phyloP scores from a whole-genome alignment of 306 rosid genomes.

The Quercus robur region DNA sequence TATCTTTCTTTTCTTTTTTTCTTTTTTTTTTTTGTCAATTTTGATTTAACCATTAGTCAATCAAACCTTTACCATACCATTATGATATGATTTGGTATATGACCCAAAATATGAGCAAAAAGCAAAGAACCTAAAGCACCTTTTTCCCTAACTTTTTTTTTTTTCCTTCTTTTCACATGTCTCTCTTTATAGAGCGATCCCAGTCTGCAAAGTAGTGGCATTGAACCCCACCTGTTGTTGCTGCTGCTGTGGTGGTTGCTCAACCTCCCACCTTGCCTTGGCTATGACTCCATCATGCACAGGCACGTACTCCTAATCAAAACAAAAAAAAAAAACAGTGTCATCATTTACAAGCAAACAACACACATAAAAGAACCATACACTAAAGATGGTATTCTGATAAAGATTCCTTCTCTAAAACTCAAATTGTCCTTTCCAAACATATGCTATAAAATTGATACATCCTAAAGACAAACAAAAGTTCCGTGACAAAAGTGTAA shows the following conservation, averaged over 20 bases:
- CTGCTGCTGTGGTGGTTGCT: constrained; percentile 25
- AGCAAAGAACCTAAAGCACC: constrained; percentile 10
- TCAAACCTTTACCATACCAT: constrained; percentile 25
- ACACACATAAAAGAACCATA: neutral
- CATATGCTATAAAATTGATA: neutral
- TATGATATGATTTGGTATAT: constrained; percentile 31
- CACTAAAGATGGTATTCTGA: neutral
- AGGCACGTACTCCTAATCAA: constrained; percentile 53
- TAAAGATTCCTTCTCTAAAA: constrained; percentile 4
- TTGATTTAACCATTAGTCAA: constrained; percentile 11
- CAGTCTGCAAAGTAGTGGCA: constrained; percentile 41
- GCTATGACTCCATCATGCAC: constrained; percentile 51
- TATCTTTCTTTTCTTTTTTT: neutral
- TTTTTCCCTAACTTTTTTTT: constrained; percentile 13
- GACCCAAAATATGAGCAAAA: constrained; percentile 33
- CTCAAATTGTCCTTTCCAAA: constrained; percentile 10
- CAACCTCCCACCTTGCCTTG: constrained; percentile 48
- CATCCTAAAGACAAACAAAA: neutral
- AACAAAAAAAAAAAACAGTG: neutral
- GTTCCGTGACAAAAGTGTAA: neutral
- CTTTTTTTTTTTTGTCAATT: neutral
- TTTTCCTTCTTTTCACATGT: neutral
- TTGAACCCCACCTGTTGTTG: constrained; percentile 44
- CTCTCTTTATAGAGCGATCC: constrained; percentile 35
- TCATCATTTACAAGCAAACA: constrained; percentile 19